A percentile compares a stretch with the other conserved stretches of the same genome.
Evolutionary conservation across 2,329 filamentous ascomycete genomes (phyloP).

Genomic region (Colletotrichum orbiculare): DNA sequence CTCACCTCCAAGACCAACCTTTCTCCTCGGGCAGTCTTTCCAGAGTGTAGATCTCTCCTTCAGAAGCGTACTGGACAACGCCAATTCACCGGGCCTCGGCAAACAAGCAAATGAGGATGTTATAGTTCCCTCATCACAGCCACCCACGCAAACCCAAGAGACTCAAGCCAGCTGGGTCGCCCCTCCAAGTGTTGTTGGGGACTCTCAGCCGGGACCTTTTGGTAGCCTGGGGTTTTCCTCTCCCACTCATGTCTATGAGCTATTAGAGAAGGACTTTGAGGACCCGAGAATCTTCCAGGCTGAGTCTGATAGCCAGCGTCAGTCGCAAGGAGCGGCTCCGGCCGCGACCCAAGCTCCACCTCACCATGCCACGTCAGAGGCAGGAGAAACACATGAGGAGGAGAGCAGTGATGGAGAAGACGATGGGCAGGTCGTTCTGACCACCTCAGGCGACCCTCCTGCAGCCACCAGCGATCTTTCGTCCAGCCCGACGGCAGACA

Average conservation of each 20-base stretch:
- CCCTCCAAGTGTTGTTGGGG: conserved; percentile 63
- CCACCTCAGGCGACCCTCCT: conserved; percentile 45
- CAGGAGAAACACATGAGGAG: neutral
- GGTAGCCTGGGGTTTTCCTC: conserved; percentile 51
- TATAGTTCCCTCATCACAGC: conserved; percentile 17
- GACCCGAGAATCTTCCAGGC: neutral
- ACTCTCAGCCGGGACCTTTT: conserved; percentile 60
- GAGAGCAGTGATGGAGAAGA: conserved; percentile 15
- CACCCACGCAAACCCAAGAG: neutral
- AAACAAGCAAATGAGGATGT: neutral
- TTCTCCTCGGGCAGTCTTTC: conserved; percentile 21
- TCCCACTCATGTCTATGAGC: conserved; percentile 62
- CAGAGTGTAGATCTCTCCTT: conserved; percentile 56
- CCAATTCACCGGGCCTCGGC: conserved; percentile 44
- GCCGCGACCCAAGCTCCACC: too few relatives aligned
- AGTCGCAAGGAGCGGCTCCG: too few relatives aligned
- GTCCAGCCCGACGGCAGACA: conserved; percentile 20
- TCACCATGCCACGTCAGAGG: neutral
- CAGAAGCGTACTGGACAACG: conserved; percentile 56
- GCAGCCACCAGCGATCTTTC: conserved; percentile 19
- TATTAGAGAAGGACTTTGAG: conserved; percentile 42
- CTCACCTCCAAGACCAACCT: conserved; percentile 18
- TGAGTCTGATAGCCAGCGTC: too few relatives aligned
- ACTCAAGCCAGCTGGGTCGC: conserved; percentile 50
- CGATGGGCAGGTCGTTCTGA: conserved; percentile 46